A percentile compares a stretch with the other conserved stretches of the same genome.
Conservation (phyloP, 805 yeast species). For the Ogataea paraovalis region DNA sequence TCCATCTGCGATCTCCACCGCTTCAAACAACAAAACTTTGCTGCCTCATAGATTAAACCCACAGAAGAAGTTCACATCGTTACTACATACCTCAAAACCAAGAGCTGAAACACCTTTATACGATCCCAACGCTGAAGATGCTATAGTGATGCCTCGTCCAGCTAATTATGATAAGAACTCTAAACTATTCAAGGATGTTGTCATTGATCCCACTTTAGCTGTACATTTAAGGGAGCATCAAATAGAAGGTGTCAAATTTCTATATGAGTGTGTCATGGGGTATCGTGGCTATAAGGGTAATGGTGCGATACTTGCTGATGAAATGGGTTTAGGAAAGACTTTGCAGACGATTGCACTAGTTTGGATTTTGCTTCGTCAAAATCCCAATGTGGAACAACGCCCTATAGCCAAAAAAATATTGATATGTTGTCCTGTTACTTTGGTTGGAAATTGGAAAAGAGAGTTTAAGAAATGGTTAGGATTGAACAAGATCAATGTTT, state of each 20-base stretch:
- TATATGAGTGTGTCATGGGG: slow-evolving; percentile 83
- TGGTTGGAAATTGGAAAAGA: slow-evolving; percentile 79
- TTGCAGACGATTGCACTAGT: slow-evolving; percentile 77
- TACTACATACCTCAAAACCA: slow-evolving; percentile 8
- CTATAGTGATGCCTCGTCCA: slow-evolving; percentile 34
- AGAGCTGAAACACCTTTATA: slow-evolving; percentile 33
- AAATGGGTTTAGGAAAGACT: slow-evolving; percentile 95
- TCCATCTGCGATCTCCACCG: no score
- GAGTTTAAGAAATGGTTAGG: slow-evolving; percentile 92
- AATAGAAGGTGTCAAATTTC: slow-evolving; percentile 72
- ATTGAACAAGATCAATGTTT: slow-evolving; percentile 56
- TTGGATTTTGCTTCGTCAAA: slow-evolving; percentile 77
- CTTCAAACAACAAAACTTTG: no score
- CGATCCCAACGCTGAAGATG: slow-evolving; percentile 33
- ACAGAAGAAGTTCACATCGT: neutral
- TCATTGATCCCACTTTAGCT: slow-evolving; percentile 57
- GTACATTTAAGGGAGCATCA: slow-evolving; percentile 76
- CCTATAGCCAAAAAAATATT: slow-evolving; percentile 54
- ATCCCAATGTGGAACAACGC: slow-evolving; percentile 39
- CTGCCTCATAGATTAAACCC: no score
- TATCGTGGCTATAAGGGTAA: slow-evolving; percentile 41
- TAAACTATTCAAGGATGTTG: slow-evolving; percentile 35
- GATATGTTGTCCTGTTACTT: slow-evolving; percentile 88
- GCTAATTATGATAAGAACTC: slow-evolving; percentile 2
- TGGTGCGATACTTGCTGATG: slow-evolving; percentile 92